Base-by-base conservation (phyloP, 495 filamentous ascomycete species). In the Penicillium arizonense region DNA sequence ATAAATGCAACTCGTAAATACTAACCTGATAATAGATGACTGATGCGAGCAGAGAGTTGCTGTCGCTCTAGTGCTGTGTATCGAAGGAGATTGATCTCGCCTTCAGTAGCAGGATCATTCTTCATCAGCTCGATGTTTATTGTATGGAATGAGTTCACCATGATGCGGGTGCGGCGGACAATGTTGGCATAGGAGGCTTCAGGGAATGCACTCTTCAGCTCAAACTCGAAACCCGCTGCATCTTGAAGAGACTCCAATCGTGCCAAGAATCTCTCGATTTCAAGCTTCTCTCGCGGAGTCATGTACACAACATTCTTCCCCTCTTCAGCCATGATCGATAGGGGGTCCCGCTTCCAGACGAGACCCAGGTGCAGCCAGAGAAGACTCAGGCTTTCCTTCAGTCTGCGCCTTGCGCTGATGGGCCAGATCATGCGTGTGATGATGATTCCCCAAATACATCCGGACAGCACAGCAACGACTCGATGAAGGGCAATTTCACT, bases 321-420 rank as follows among this genome's bases (percentile, higher is more conserved):
- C 11, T 50, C 55, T 34, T 82, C 77, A 2, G 89, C 77, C 26
- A 95, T 80, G 12, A 80, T 81, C 2, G 87, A 85, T 13, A 98
- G 75, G 0, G 94, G 94, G n/a, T 94, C 91, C n/a, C 89, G 83
- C 65, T 89, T 91, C 94, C 94, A 98, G 49, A 97, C 88, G 14
- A 97, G 76, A n/a, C 87, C 88, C 88, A 98, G 90, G 33, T 91
- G 86, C 12, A 98, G 78, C 84, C 93, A 96, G 10, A 98, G 77
- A 26, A 95, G 74, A 49, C 86, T 87, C 26, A 96, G 76, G 11
- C 91, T 91, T 50, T 91, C 82, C 65, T 96, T 91, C 62, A 97
- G 81, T 67, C 95, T 93, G 35, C 76, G 72, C 34, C 95, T 78
- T 3, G 92, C 94, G 18, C 88, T 90, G 57, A 97, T 92, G 9